A percentile compares a stretch with the other conserved stretches of the same genome.
Conservation (phyloP, 108 stramenopile species). For the Nitzschia sp. region DNA sequence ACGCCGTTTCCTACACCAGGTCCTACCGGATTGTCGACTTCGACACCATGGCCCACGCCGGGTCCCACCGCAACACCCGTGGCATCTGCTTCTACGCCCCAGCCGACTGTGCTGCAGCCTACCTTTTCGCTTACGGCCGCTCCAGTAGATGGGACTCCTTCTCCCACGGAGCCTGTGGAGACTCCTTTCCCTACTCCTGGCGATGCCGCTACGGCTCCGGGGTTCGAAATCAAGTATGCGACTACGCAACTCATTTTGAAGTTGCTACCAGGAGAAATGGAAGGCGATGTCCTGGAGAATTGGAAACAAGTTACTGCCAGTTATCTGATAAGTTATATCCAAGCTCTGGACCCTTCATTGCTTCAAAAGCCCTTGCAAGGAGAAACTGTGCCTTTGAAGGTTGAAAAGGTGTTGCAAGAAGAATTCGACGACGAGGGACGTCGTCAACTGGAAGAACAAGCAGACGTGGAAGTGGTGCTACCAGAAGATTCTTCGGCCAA, state of each 20-base stretch:
- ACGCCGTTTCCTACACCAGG: neutral
- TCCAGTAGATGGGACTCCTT: neutral
- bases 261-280: neutral
- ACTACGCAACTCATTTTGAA: slow-evolving; percentile 7
- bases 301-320: neutral
- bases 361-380: neutral
- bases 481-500: no score
- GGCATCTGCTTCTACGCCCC: neutral
- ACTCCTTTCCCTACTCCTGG: neutral
- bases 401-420: neutral
- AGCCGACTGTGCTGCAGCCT: neutral
- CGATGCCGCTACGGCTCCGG: neutral
- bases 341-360: neutral
- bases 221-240: slow-evolving; percentile 15
- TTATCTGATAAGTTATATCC: slow-evolving; percentile 5
- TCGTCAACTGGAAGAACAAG: no score
- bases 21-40: neutral
- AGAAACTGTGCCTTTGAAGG: neutral
- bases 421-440: neutral
- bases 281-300: neutral
- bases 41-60: neutral
- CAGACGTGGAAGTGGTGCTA: no score
- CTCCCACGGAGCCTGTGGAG: neutral
- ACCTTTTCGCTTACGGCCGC: slow-evolving; percentile 4
- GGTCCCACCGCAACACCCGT: neutral